phyloP scores from a whole-genome alignment of 2,329 filamentous ascomycete species.

The Colletotrichum camelliae region DNA sequence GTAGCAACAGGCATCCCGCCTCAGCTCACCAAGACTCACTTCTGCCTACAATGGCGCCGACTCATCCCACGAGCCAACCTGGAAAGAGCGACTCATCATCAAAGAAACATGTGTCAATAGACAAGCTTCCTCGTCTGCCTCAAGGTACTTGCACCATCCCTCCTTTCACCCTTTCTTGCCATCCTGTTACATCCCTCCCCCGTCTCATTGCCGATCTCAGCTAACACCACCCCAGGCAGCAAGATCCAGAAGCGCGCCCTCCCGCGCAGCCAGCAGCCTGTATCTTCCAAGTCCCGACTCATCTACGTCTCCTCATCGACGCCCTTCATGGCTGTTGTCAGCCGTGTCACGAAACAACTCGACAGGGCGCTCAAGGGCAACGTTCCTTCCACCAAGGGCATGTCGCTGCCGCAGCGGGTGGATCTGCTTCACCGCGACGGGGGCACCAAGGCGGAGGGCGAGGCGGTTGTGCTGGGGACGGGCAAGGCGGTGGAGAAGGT shows the following conservation, averaged over 20 bases:
- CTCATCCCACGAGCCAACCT: background rate
- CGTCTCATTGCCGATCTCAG: background rate
- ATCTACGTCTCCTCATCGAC: conserved; percentile 71
- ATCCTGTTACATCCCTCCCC: conserved; percentile 24
- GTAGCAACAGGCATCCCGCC: background rate
- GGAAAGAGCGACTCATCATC: background rate
- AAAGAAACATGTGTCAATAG: background rate
- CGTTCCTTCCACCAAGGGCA: conserved; percentile 50
- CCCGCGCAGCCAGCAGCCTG: conserved; percentile 42
- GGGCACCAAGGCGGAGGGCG: conserved; percentile 31
- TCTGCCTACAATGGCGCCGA: conserved; percentile 23
- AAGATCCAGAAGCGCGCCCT: conserved; percentile 57
- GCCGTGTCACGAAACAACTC: conserved; percentile 69
- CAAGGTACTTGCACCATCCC: conserved; percentile 24
- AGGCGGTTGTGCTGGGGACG: conserved; percentile 66
- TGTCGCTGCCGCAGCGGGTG: conserved; percentile 52
- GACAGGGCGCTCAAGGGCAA: conserved; percentile 52
- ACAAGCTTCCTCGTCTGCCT: conserved; percentile 13
- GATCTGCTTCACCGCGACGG: conserved; percentile 42
- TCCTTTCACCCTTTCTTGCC: background rate
- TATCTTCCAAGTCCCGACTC: conserved; percentile 47
- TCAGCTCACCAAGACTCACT: background rate
- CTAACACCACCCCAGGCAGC: conserved; percentile 41
- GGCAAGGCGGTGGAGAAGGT: conserved; percentile 71
- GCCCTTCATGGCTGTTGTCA: conserved; percentile 71